Evolutionary conservation across 169 alveolate species (phyloP).

Genomic region (Plasmodium vivax): DNA sequence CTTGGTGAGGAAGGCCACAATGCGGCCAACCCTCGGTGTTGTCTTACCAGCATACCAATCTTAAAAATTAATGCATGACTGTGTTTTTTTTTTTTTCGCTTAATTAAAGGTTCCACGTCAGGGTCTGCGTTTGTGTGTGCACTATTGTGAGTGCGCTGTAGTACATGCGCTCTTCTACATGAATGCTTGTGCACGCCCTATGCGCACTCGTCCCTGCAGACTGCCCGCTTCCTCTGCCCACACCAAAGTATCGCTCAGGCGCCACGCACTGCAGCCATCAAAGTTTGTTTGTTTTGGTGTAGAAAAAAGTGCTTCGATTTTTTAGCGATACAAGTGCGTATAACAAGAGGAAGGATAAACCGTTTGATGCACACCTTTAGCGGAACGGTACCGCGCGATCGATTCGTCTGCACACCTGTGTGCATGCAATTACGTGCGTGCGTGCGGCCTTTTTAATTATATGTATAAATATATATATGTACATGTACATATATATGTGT

Average conservation of each 20-base stretch:
- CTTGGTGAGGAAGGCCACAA: not conserved
- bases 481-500: not conserved
- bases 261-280: not conserved
- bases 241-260: not conserved
- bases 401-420: not conserved
- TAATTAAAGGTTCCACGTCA: not conserved
- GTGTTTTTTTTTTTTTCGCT: slow-evolving; percentile 2
- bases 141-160: not conserved
- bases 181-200: not conserved
- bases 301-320: not conserved
- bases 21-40: not conserved
- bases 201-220: not conserved
- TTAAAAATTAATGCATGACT: slow-evolving; percentile 17
- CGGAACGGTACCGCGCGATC: not conserved
- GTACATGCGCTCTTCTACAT: not conserved
- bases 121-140: not conserved
- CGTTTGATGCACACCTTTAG: not conserved
- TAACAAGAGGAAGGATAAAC: not conserved
- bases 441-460: not conserved
- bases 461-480: not conserved
- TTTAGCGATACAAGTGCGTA: not conserved
- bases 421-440: not conserved
- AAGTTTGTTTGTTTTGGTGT: not conserved
- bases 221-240: not conserved
- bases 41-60: not conserved